phyloP scores from a whole-genome alignment of 1,139 yeast genomes.

The Debaryomyces singareniensis region DNA sequence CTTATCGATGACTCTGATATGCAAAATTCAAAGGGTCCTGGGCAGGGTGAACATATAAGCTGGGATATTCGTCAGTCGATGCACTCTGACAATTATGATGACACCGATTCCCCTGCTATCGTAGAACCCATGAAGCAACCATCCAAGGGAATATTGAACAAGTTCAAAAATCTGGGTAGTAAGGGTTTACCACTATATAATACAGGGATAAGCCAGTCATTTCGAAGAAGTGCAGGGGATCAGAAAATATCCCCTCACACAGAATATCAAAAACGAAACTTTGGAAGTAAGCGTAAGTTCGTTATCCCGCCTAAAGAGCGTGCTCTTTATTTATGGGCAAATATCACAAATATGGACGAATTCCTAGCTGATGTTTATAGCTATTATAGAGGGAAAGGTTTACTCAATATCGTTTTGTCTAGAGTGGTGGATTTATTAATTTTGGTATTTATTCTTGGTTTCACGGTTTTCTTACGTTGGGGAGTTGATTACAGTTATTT shows the following conservation, averaged over 20 bases:
- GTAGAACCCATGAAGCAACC: neutral
- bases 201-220: conserved; percentile 5
- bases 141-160: neutral
- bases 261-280: conserved; percentile 9
- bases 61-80: conserved; percentile 3
- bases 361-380: conserved; percentile 78
- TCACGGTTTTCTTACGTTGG: conserved; percentile 74
- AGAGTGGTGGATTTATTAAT: conserved; percentile 64
- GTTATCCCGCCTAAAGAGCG: conserved; percentile 60
- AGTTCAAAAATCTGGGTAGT: neutral
- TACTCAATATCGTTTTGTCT: conserved; percentile 64
- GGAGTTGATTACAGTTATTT: conserved; percentile 64
- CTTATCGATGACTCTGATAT: conserved; percentile 9
- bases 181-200: conserved; percentile 6
- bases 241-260: conserved; percentile 9
- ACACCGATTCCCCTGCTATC: conserved; percentile 1
- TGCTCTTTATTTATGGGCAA: conserved; percentile 95
- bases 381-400: conserved; percentile 83
- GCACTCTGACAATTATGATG: conserved; percentile 1
- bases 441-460: conserved; percentile 67
- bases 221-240: conserved; percentile 5
- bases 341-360: conserved; percentile 82
- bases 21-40: conserved; percentile 4
- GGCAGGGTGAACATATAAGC: conserved; percentile 2
- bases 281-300: conserved; percentile 8